These are phyloP conservation scores for Dactylellina sp. DNA, from an alignment of 2,329 filamentous ascomycete species.

Conservation along the genomic window DNA sequence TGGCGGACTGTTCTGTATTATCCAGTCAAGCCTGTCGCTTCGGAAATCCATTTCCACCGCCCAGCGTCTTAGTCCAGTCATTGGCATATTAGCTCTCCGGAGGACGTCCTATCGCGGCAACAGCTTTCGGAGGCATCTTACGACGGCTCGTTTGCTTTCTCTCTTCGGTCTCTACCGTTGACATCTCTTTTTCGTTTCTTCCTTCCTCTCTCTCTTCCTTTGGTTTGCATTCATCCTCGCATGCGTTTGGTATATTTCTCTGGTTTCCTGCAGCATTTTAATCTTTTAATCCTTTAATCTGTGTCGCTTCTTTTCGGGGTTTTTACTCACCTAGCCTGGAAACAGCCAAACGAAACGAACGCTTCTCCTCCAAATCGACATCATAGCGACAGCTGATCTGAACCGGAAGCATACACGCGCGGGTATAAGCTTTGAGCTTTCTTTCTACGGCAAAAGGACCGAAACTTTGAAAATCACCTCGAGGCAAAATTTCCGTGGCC, in stretches of 20 bases:
- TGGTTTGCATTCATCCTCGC: conserved; percentile 7
- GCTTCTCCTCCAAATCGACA: conserved; percentile 3
- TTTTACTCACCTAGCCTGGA: conserved; percentile 9
- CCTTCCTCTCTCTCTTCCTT: conserved; percentile 2
- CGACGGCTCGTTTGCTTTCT: conserved; percentile 3
- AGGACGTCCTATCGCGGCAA: conserved; percentile 29
- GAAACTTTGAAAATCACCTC: conserved; percentile 49
- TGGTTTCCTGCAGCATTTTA: background rate
- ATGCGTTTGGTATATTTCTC: no score
- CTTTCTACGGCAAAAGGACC: conserved; percentile 36
- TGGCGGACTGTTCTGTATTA: conserved; percentile 50
- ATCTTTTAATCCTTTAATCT: background rate
- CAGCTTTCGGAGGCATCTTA: conserved; percentile 17
- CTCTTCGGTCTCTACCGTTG: conserved; percentile 30
- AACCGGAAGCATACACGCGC: conserved; percentile 23
- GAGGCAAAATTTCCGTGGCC: conserved; percentile 33
- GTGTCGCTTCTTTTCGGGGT: background rate
- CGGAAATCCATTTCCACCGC: conserved; percentile 37
- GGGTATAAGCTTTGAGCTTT: conserved; percentile 41
- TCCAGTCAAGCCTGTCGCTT: conserved; percentile 42
- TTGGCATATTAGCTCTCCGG: conserved; percentile 7
- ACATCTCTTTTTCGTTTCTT: conserved; percentile 20
- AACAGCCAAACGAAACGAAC: background rate
- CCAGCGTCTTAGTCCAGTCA: conserved; percentile 16
- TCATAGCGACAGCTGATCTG: background rate